phyloP scores from a whole-genome alignment of 139 green algal genomes.

The Auxenochlorella pyrenoidosa region DNA sequence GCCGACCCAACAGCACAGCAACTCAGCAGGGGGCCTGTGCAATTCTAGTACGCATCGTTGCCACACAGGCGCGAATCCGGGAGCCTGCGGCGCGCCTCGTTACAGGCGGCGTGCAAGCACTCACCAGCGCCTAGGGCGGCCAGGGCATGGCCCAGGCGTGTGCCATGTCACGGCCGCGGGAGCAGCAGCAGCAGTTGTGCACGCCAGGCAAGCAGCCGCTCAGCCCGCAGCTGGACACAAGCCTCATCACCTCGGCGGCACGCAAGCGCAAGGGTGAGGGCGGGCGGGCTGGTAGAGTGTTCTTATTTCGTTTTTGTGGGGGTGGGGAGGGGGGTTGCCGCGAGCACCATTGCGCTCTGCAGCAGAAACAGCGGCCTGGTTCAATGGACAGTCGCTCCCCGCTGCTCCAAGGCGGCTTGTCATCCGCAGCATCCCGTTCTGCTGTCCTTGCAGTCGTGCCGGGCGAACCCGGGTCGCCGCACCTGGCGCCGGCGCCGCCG shows the following conservation, averaged over 20 bases:
- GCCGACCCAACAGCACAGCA: not conserved
- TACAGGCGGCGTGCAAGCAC: not conserved
- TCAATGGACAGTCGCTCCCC: no score
- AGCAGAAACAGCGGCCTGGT: no score
- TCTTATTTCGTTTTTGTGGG: no score
- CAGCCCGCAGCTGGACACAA: conserved; percentile 8
- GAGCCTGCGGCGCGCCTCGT: no score
- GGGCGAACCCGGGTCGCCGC: not conserved
- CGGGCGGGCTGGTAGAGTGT: no score
- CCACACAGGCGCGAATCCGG: not conserved
- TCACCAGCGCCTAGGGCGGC: no score
- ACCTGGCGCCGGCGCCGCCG: not conserved
- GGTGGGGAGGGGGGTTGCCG: no score
- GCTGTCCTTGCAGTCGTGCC: not conserved
- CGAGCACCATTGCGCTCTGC: no score
- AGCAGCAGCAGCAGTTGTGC: conserved; percentile 3
- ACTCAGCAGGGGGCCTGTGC: not conserved
- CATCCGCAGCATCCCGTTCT: no score
- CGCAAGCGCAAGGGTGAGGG: conserved; percentile 43
- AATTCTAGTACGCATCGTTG: no score
- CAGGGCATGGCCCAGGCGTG: conserved; percentile 20
- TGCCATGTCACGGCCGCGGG: conserved; percentile 2
- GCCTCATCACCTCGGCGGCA: conserved; percentile 42
- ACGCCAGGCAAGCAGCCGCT: conserved; percentile 18
- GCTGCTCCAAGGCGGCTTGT: no score